Evolutionary conservation across 1,284 basidiomycete species (phyloP).

Genomic region (Ganoderma boninense): DNA sequence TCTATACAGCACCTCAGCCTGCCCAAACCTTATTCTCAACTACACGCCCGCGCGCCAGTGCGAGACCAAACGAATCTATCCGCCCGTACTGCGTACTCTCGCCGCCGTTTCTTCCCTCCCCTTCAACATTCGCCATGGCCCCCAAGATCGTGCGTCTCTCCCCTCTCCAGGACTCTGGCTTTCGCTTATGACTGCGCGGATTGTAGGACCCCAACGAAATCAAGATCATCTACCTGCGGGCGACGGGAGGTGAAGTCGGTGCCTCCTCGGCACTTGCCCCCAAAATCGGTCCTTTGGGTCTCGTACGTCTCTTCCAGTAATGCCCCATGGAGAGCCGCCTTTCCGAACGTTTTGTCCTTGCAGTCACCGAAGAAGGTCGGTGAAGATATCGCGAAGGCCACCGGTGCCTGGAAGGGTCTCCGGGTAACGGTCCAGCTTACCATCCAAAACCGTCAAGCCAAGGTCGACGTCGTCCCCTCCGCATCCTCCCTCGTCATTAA

Average conservation of each 20-base stretch:
- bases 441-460: constrained; percentile 99
- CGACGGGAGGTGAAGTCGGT: constrained; percentile 99
- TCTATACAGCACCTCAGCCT: constrained; percentile 64
- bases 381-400: constrained; percentile 99
- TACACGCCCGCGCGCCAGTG: constrained; percentile 30
- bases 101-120: constrained; percentile 38
- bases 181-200: constrained; percentile 26
- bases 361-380: constrained; percentile 99
- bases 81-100: constrained; percentile 35
- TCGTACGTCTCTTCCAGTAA: constrained; percentile 67
- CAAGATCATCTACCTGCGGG: constrained; percentile 99
- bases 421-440: constrained; percentile 99
- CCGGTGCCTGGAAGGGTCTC: constrained; percentile 99
- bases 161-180: constrained; percentile 1
- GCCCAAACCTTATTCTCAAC: constrained; percentile 57
- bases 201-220: constrained; percentile 89
- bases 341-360: constrained; percentile 16
- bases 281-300: constrained; percentile 99
- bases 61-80: constrained; percentile 31
- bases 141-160: constrained; percentile 75
- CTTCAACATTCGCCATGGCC: constrained; percentile 60
- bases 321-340: not conserved
- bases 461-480: constrained; percentile 96
- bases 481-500: constrained; percentile 98
- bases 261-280: constrained; percentile 98